Evolutionary conservation across 768 basidiomycete genomes (phyloP), one percentile per base, ranked within the genome.

Genomic region (Thelephora ganbajun): DNA sequence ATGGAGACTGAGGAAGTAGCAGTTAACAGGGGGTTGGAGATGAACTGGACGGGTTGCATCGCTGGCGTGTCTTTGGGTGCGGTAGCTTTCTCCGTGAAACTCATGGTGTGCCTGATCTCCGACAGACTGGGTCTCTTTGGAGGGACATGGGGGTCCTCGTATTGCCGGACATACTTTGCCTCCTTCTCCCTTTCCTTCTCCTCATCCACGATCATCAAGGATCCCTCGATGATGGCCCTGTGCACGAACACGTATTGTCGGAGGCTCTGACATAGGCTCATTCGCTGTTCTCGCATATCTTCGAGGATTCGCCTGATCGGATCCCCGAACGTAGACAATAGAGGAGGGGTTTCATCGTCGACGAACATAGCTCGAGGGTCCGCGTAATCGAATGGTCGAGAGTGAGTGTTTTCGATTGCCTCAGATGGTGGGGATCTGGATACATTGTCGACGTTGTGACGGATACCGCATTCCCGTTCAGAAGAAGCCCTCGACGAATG

Each of bases 171-270:
- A 26, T 50, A 14, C 39, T 51, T 58, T 14, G 42, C 35, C 39
- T 56, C 59, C 20, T 55, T 59, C 59, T 63, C 62, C 39, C 61
- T 46, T 56, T 68, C 69, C 49, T 66, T 69, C 63, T 83, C 79
- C 61, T 88, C 83, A 53, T 89, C 87, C 42, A 83, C 71, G 14
- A 90, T 68, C 71, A 75, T 71, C 64, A 91, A 62, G 13, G 82
- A 75, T 6, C 89, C 88, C 62, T 88, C 85, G 49, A 91, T 74
- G 48, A 92, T 70, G 14, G 81, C 89, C 26, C 82, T 79, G 60
- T 96, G 88, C 34, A 91, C 86, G 63, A 93, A 97, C 16, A 93
- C 83, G 58, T 93, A 98, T 66, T 98, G 94, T 49, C 92, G 69
- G 58, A 93, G 66, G 61, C 86, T 94, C 69, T 94, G 93, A 59